phyloP scores from a whole-genome alignment of 495 filamentous ascomycete genomes.

The Podospora appendiculata region DNA sequence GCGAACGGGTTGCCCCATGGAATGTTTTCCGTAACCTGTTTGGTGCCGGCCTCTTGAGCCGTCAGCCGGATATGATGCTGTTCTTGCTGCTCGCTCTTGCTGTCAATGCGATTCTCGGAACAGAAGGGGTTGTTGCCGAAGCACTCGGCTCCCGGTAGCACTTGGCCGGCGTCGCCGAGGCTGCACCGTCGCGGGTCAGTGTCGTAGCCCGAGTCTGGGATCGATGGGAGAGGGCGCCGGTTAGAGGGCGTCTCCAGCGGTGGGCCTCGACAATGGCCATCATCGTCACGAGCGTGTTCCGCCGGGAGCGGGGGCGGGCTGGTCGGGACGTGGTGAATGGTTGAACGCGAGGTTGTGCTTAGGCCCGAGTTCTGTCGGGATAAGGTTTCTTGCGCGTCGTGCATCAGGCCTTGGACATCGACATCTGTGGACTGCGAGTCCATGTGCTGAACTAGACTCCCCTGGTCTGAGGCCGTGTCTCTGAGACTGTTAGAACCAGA shows the following conservation, averaged over 20 bases:
- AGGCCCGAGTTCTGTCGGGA: slow-evolving; percentile 19
- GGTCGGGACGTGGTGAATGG: slow-evolving; percentile 21
- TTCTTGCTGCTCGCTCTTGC: not conserved
- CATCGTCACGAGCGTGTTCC: not conserved
- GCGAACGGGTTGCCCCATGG: not conserved
- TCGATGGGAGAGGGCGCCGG: slow-evolving; percentile 7
- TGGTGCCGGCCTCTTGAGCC: not conserved
- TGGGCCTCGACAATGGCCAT: not conserved
- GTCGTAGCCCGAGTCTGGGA: slow-evolving; percentile 20
- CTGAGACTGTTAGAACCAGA: not conserved
- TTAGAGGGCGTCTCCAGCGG: not conserved
- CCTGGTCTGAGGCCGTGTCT: slow-evolving; percentile 10
- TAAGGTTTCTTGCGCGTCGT: slow-evolving; percentile 16
- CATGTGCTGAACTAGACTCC: slow-evolving; percentile 22
- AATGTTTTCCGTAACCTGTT: not conserved
- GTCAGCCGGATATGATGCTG: not conserved
- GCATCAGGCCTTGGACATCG: slow-evolving; percentile 20
- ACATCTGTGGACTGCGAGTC: slow-evolving; percentile 21
- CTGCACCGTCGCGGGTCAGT: slow-evolving; percentile 17
- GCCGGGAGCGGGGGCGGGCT: slow-evolving; percentile 14
- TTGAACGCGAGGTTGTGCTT: slow-evolving; percentile 14
- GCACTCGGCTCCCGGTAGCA: not conserved
- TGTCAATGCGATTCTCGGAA: too few relatives aligned
- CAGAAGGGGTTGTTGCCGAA: not conserved
- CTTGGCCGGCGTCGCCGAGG: slow-evolving; percentile 7